Base-by-base conservation (phyloP, 2,329 filamentous ascomycete genomes). In the Hawksworthiomyces lignivorus region DNA sequence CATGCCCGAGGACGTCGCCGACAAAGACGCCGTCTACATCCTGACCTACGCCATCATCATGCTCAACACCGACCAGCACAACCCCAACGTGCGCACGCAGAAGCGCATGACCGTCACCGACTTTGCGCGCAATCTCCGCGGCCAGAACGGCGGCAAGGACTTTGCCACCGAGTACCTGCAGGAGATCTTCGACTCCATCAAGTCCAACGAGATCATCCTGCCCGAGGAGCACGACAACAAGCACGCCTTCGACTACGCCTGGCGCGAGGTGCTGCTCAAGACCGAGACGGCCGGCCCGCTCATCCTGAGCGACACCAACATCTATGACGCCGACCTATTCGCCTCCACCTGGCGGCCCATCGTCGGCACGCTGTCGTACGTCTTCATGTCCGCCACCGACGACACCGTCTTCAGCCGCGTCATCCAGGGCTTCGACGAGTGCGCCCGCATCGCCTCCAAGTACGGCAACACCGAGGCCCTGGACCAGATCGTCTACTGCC, bases 261-360 rank as follows among this genome's bases (percentile, higher is more conserved):
- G 92, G 92, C 90, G 90, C 59, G 92, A 98, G 61, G 68, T 98
- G 10, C 67, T 97, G 30, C 66, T 88, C 49, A 97, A 97, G 65
- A 83, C 88, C 0, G 80, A 85, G 50, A 77, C 79, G 7, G 78
- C 87, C 1, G 81, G 84, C 2, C 75, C 82, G 39, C 70, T 97
- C 33, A 67, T 84, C 26, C 69, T 90, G 22, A 94, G 88, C 59
- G 76, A 94, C 51, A 95, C 90, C 5, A 97, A 96, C 57, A 80
- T 94, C 29, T 98, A 87, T 61, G 94, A 98, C 61, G 87, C 89
- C 4, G 89, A 98, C 58, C 96, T 98, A 87, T 98, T 98, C 60
- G 81, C 84, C 44, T 84, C 88, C 18, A 96, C 89, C 1, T 98
- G 94, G 92, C 88, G 80, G 58, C 90, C 94, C 0, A 88, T 98